Base-by-base conservation (phyloP, 345 rosid species). In the Linum tenue region DNA sequence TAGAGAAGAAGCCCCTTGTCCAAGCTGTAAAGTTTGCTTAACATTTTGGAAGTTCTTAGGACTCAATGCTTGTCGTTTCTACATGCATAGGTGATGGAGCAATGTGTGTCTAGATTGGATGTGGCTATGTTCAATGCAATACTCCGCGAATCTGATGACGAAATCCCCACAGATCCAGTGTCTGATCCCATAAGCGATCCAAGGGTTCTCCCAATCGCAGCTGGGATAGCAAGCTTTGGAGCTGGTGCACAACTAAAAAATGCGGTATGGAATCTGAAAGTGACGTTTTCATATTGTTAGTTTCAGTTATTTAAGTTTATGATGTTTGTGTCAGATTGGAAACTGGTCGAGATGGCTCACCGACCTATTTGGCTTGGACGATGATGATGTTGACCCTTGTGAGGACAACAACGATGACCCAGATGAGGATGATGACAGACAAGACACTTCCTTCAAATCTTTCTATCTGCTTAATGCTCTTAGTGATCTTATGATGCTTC, bases 401-500 rank as follows among this genome's bases (percentile, higher is more conserved):
- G 78, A 76, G 70, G 77, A 81, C 40, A 85, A 66, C 61, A 75
- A 22, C 31, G 31, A 65, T 69, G 75, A 72, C 10, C 55, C 66
- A 15, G 80, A 75, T 67, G 85, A 70, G 39, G 69, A 63, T 63
- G 79, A 72, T 61, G 69, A 74, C 38, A 65, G 77, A 70, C 70
- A 65, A 53, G 90, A 84, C 42, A 57, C 73, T 37, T 81, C 94
- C 31, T 85, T 85, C 69, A 88, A 88, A 74, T 70, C 89, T 66
- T 92, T 92, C 74, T 77, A 76, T 80, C 96, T 88, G 67, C 91
- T 92, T 38, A 86, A 88, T 72, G 94, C 98, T 1, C 71, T 90
- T 67, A 92, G 97, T 71, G 97, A 90, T 78, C 94, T 92, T 44
- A 88, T 90, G 98, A 92, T 92, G 97, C 96, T 92, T 75, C 97